phyloP scores from a whole-genome alignment of 2,329 filamentous ascomycete genomes.

The Calonectria pseudoreteaudii region DNA sequence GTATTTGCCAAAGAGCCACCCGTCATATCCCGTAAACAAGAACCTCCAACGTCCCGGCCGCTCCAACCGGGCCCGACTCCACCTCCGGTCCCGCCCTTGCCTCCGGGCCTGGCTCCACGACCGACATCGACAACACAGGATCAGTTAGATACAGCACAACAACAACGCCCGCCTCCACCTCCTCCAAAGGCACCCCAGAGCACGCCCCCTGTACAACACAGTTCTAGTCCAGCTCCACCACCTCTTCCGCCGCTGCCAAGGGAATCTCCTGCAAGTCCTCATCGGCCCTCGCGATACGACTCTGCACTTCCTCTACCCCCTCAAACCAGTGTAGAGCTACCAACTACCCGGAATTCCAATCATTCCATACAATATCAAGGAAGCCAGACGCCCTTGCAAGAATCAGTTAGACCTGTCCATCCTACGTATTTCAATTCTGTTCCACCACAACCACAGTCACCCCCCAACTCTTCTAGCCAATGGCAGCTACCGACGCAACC shows the following conservation, averaged over 20 bases:
- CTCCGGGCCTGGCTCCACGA: slow-evolving; percentile 68
- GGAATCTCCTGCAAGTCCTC: slow-evolving; percentile 28
- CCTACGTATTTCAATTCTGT: slow-evolving; percentile 30
- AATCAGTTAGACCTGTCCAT: slow-evolving; percentile 28
- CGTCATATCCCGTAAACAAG: slow-evolving; percentile 78
- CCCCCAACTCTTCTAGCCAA: slow-evolving; percentile 36
- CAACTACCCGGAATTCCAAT: slow-evolving; percentile 28
- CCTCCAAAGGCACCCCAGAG: slow-evolving; percentile 65
- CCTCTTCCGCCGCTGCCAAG: slow-evolving; percentile 42
- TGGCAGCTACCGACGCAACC: slow-evolving; percentile 41
- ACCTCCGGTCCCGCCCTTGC: slow-evolving; percentile 79
- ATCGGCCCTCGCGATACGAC: slow-evolving; percentile 57
- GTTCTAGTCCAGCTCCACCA: slow-evolving; percentile 43
- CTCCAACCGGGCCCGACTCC: slow-evolving; percentile 56
- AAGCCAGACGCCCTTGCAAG: slow-evolving; percentile 30
- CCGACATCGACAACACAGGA: slow-evolving; percentile 48
- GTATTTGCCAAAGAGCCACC: slow-evolving; percentile 96
- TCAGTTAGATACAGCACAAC: slow-evolving; percentile 46
- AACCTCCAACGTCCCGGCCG: slow-evolving; percentile 47
- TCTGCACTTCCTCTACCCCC: slow-evolving; percentile 60
- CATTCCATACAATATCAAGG: slow-evolving; percentile 33
- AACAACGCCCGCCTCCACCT: slow-evolving; percentile 58
- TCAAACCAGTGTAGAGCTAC: slow-evolving; percentile 36
- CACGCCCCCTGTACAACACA: slow-evolving; percentile 41
- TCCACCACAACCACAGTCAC: slow-evolving; percentile 27